Base-by-base conservation (phyloP, 2,329 filamentous ascomycete species). In the Aphanocladium album region DNA sequence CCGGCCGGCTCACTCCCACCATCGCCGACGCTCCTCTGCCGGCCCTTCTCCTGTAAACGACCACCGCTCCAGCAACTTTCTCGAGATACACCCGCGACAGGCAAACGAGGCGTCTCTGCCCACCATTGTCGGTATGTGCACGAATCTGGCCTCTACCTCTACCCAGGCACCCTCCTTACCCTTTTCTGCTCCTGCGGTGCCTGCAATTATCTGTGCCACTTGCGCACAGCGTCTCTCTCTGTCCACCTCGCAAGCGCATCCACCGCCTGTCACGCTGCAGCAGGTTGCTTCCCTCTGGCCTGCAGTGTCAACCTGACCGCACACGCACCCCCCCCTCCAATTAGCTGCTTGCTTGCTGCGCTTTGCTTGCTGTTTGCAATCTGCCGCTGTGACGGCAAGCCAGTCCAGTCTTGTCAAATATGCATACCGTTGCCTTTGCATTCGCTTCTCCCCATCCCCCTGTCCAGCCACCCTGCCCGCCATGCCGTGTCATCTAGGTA, bases 51-150 rank as follows among this genome's bases (percentile, higher is more conserved):
- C 70, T 49, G 65, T 71, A 57, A 67, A 66, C 61, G 70, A 73
- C 64, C 68, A 69, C 64, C 72, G 68, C 53, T 65, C 70, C 57
- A 68, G 66, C 57, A 67, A 67, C 27, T 64, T 71, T 43, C 67
- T 76, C 41, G 66, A 70, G 39, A 71, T 74, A 60, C 65, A 72
- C 57, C 62, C 69, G 52, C 67, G 68, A 37, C 66, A 65, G 45
- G 65, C 68, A 57, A 70, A 70, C 69, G 69, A 65, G 60, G 63
- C 54, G 61, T 46, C 65, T 67, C 76, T 86, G 58, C 80, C 83
- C 63, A 79, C 84, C 37, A 80, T 86, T 67, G 79, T 81, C 68
- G 83, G 83, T 82, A 82, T 71, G 57, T 59, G n/a, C n/a, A n/a
- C n/a, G n/a, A n/a, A n/a, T n/a, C n/a, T n/a, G n/a, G n/a, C n/a